Conservation (phyloP, 1,284 basidiomycete species). For the Peniophora sp. region DNA sequence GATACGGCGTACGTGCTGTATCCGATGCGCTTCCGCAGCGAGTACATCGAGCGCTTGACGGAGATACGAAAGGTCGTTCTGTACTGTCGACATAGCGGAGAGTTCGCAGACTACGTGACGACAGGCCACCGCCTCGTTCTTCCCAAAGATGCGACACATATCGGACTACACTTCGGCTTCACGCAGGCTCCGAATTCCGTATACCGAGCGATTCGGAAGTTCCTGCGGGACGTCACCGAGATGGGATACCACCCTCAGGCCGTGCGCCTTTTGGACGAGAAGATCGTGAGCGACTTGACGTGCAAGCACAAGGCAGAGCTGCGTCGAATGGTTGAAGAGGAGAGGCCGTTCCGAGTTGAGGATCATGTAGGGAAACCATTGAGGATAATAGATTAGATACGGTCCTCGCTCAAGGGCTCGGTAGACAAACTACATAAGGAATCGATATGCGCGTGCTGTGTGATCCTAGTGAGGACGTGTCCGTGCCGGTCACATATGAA, state of each 20-base stretch:
- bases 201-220: not conserved
- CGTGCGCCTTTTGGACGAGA: not conserved
- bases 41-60: not conserved
- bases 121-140: not conserved
- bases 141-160: not conserved
- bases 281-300: not conserved
- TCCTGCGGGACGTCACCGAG: not conserved
- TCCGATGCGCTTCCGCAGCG: not conserved
- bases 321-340: not conserved
- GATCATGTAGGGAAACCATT: not conserved
- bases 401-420: no score
- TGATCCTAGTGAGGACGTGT: no score
- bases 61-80: not conserved
- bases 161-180: not conserved
- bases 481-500: no score
- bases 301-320: not conserved
- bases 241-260: not conserved
- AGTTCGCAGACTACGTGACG: not conserved
- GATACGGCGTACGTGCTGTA: not conserved
- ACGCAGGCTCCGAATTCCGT: not conserved
- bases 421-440: no score
- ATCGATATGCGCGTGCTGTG: no score
- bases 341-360: not conserved
- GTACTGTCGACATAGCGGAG: not conserved
- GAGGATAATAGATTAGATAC: no score